Conservation (phyloP, 176 grass and related monocot genomes). For the Lolium rigidum region DNA sequence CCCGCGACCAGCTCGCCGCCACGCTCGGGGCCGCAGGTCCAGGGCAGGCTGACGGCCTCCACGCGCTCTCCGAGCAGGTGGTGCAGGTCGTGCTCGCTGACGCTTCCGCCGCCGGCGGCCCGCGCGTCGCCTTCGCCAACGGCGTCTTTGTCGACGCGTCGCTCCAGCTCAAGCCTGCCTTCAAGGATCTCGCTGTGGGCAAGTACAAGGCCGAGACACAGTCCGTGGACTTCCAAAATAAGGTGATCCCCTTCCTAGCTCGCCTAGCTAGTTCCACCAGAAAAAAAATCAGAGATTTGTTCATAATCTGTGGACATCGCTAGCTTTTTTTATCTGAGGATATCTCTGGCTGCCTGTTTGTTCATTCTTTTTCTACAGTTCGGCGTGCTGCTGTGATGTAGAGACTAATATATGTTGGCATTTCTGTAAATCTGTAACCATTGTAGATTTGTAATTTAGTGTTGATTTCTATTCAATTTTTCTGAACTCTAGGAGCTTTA, state of each 20-base stretch:
- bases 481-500: background rate
- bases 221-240: slow-evolving; percentile 13
- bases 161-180: background rate
- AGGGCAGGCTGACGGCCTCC: background rate
- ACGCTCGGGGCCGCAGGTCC: slow-evolving; percentile 21
- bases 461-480: background rate
- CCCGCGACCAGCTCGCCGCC: slow-evolving; percentile 63
- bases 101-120: background rate
- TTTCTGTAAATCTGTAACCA: background rate
- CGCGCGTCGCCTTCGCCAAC: background rate
- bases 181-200: slow-evolving; percentile 2
- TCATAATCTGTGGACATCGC: background rate
- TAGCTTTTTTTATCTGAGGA: no score
- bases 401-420: background rate
- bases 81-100: slow-evolving; percentile 14
- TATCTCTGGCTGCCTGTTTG: no score
- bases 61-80: slow-evolving; percentile 13
- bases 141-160: slow-evolving; percentile 9
- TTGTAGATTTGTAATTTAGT: no score
- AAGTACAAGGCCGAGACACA: slow-evolving; percentile 15
- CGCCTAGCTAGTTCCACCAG: background rate
- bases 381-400: background rate
- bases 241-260: slow-evolving; percentile 1
- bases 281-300: background rate
- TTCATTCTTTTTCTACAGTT: no score